Conservation (phyloP, 2,329 filamentous ascomycete genomes). For the Fonsecaea erecta region DNA sequence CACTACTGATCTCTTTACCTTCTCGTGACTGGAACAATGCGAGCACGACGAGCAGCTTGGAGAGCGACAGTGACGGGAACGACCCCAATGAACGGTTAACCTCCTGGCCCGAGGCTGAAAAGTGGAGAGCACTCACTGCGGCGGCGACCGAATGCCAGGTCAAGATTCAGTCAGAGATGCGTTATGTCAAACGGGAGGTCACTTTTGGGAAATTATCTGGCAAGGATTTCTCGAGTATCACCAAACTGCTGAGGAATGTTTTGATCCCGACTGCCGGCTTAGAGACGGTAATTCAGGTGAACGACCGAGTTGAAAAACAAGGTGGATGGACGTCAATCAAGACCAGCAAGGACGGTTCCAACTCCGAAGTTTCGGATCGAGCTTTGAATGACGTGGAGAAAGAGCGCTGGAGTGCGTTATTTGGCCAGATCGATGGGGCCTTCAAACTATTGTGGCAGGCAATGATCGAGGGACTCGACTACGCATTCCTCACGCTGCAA, state of each 20-base stretch:
- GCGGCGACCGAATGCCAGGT: constrained; percentile 63
- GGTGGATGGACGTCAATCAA: constrained; percentile 26
- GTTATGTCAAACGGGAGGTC: constrained; percentile 75
- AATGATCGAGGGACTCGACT: constrained; percentile 31
- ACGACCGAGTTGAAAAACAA: constrained; percentile 24
- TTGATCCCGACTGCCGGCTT: constrained; percentile 22
- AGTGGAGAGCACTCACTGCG: constrained; percentile 49
- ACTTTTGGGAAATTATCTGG: constrained; percentile 70
- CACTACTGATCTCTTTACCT: constrained; percentile 59
- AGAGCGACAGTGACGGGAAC: constrained; percentile 19
- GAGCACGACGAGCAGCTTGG: constrained; percentile 37
- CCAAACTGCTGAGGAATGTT: constrained; percentile 25
- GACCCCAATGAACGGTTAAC: constrained; percentile 8
- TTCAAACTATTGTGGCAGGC: constrained; percentile 17
- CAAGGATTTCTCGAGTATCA: constrained; percentile 67
- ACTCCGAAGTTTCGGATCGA: constrained; percentile 1
- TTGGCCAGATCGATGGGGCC: constrained; percentile 16
- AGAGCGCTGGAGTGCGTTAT: constrained; percentile 26
- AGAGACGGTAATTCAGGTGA: constrained; percentile 27
- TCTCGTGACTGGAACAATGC: constrained; percentile 47
- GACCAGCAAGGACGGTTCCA: constrained; percentile 10
- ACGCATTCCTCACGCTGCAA: constrained; percentile 25
- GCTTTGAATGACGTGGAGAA: constrained; percentile 11
- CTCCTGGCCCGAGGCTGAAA: constrained; percentile 39
- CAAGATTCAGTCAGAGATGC: constrained; percentile 69